A percentile compares a stretch with the other conserved stretches of the same genome.
Evolutionary conservation across 225 moss, liverwort and hornwort genomes (phyloP).

Genomic region (Polytrichum commune): DNA sequence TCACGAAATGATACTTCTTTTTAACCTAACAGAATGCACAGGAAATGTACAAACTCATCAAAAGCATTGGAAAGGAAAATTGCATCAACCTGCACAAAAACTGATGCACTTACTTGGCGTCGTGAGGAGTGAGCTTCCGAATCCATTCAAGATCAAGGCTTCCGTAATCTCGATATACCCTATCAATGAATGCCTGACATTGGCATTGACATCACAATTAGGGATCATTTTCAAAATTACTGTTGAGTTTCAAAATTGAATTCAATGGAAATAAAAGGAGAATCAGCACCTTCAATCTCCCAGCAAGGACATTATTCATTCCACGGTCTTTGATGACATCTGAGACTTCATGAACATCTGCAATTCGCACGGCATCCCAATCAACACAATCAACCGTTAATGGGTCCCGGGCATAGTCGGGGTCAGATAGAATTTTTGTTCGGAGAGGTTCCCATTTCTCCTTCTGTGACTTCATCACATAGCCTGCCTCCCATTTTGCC

Average conservation of each 20-base stretch:
- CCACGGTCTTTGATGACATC: constrained; percentile 85
- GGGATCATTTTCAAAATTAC: neutral
- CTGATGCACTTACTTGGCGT: constrained; percentile 65
- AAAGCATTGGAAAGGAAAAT: neutral
- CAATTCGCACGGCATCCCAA: constrained; percentile 72
- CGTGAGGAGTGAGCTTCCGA: constrained; percentile 59
- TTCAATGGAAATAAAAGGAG: neutral
- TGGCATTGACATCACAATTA: neutral
- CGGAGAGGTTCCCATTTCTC: constrained; percentile 49
- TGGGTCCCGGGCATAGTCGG: constrained; percentile 28
- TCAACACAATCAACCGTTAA: constrained; percentile 63
- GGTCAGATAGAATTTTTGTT: constrained; percentile 33
- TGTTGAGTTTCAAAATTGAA: neutral
- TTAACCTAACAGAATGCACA: neutral
- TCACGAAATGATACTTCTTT: neutral
- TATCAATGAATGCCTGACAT: constrained; percentile 68
- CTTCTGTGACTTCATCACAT: constrained; percentile 49
- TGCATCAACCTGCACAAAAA: neutral
- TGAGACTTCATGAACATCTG: constrained; percentile 71
- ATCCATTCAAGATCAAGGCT: constrained; percentile 91
- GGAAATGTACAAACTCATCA: neutral
- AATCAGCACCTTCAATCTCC: constrained; percentile 66
- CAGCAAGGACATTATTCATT: constrained; percentile 84
- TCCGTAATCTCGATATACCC: constrained; percentile 64
- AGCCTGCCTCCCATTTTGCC: constrained; percentile 46